Percentiles rank a stretch among this genome's conserved stretches.
Conservation (phyloP, 2,329 filamentous ascomycete genomes). For the Arthrocladium fulminans region DNA sequence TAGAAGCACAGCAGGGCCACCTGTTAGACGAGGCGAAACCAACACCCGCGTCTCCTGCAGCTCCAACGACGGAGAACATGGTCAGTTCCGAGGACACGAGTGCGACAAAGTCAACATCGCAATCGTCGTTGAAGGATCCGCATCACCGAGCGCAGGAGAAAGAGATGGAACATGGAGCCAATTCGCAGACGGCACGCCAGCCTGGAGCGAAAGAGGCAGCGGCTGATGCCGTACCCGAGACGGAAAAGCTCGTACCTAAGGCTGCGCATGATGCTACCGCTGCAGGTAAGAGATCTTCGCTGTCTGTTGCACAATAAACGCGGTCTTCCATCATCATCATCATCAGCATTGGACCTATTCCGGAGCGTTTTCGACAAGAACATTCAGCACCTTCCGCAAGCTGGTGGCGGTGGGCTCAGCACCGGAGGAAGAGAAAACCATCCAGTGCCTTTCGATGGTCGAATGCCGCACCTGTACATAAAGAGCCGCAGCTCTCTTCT, state of each 20-base stretch:
- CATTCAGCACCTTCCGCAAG: no score
- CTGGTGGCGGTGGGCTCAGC: no score
- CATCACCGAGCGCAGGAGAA: no score
- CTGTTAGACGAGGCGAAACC: conserved; percentile 12
- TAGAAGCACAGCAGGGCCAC: conserved; percentile 9
- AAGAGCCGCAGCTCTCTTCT: not conserved
- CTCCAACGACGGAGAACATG: not conserved
- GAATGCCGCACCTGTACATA: not conserved
- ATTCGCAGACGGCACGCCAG: conserved; percentile 1
- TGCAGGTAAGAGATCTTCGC: not conserved
- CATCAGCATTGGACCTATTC: no score
- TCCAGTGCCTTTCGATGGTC: not conserved
- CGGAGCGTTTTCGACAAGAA: no score
- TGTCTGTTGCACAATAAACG: no score
- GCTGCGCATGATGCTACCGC: conserved; percentile 38
- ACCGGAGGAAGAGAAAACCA: not conserved
- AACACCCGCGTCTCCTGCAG: not conserved
- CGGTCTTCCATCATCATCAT: no score
- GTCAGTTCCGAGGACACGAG: not conserved
- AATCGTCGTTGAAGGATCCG: no score
- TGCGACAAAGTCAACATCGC: not conserved
- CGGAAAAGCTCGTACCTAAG: conserved; percentile 41
- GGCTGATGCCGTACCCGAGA: conserved; percentile 27
- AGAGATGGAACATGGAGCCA: conserved; percentile 2
- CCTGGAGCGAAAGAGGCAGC: not conserved